Conservation (phyloP, 495 filamentous ascomycete genomes). For the Rusavskia elegans region DNA sequence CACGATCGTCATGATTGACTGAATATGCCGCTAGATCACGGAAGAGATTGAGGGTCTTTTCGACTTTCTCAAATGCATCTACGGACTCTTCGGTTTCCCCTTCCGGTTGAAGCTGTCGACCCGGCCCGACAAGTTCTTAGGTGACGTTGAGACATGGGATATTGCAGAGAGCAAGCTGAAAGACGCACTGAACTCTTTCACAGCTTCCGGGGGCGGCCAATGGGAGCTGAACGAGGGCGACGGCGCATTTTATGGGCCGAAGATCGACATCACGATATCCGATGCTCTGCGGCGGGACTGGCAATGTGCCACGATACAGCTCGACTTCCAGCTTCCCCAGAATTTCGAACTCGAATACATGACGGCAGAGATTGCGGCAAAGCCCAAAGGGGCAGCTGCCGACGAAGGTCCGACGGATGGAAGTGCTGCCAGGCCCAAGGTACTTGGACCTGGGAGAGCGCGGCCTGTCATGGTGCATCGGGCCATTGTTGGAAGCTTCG, state of each 20-base stretch:
- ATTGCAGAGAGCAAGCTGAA: constrained; percentile 66
- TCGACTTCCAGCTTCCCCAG: constrained; percentile 86
- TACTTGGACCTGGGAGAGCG: constrained; percentile 50
- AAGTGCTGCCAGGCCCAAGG: constrained; percentile 13
- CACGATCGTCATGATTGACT: not conserved
- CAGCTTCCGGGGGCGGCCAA: constrained; percentile 39
- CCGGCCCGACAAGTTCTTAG: constrained; percentile 81
- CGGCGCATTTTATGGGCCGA: constrained; percentile 93
- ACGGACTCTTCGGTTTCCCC: constrained; percentile 82
- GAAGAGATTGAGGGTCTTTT: constrained; percentile 77
- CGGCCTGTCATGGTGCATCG: constrained; percentile 96
- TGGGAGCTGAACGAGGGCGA: constrained; percentile 90
- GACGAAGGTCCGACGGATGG: constrained; percentile 17
- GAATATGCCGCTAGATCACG: constrained; percentile 38
- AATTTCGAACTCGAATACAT: constrained; percentile 75
- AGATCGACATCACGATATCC: constrained; percentile 83
- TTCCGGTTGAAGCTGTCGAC: constrained; percentile 95
- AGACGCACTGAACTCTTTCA: constrained; percentile 64
- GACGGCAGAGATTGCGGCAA: constrained; percentile 39
- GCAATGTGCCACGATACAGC: constrained; percentile 93
- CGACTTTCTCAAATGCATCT: constrained; percentile 69
- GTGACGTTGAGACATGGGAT: constrained; percentile 76
- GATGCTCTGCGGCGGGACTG: constrained; percentile 64
- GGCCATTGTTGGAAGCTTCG: constrained; percentile 83
- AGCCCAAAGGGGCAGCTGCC: constrained; percentile 22